Evolutionary conservation across 179 eudicot genomes (phyloP), one percentile per base, ranked within the genome.

Genomic region (Beta corolliflora): DNA sequence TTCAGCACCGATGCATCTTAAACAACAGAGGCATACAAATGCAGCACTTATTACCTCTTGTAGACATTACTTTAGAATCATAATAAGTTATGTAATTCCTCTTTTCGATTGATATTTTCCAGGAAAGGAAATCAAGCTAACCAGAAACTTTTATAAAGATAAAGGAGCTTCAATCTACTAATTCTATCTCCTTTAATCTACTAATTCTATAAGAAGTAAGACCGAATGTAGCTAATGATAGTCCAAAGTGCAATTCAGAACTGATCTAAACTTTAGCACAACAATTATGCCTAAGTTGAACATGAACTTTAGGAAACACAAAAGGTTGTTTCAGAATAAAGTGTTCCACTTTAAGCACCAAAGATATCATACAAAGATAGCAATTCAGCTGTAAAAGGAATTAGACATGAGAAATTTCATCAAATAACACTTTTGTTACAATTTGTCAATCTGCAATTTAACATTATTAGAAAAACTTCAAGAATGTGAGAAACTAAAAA

Each of bases 251-350:
- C 75, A 81, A 52, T 23, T 75, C 5, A 41, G 73, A 44, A 67
- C 75, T 54, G 41, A 58, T 74, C 53, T 29, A 68, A 65, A 15
- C 50, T 72, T 48, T 36, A 54, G 13, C 61, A 53, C 65, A 54
- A 21, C 73, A 65, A 58, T 9, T 9, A 21, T 19, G 19, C 23
- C 36, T 44, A 54, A 58, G 15, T 48, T 44, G 70, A 55, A 9
- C 78, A 68, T 5, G 21, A 75, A 81, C 64, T 65, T 23, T 21
- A 25, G 67, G 65, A 44, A 41, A 66, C 52, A 6, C 61, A 31
- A 68, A 67, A 79, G 31, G 71, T 65, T 76, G 55, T 73, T 41
- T 79, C 76, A 48, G 82, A 66, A 74, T 73, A 65, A 48, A 79
- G 79, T 76, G 63, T 67, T 50, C 41, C 31, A 77, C 68, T 76